These are phyloP conservation scores for Populus simonii DNA, from an alignment of 345 rosid species.

Conservation along the genomic window DNA sequence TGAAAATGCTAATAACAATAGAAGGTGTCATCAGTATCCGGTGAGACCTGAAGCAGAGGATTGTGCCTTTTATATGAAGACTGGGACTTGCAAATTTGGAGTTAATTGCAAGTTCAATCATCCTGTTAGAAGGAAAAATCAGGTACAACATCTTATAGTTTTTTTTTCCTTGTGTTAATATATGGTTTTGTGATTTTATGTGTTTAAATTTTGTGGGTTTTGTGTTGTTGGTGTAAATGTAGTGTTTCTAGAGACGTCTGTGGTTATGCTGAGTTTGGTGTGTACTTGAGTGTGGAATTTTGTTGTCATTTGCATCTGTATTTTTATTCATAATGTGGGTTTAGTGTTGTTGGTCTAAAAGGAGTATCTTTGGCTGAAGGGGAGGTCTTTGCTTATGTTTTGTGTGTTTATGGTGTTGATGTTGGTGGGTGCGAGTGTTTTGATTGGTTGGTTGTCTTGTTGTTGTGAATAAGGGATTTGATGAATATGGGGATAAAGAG, in stretches of 20 bases:
- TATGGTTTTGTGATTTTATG: not conserved
- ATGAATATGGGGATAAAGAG: not conserved
- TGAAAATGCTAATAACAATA: not conserved
- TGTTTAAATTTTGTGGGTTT: not conserved
- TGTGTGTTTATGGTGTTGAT: not conserved
- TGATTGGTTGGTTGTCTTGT: not conserved
- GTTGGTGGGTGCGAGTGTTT: not conserved
- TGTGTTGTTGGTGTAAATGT: not conserved
- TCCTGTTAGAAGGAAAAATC: conserved; percentile 50
- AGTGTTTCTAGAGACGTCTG: not conserved
- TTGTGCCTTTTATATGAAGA: conserved; percentile 74
- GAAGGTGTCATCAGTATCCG: conserved; percentile 38
- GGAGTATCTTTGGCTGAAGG: not conserved
- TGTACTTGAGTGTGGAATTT: not conserved
- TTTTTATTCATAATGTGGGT: not conserved
- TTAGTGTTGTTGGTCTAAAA: not conserved
- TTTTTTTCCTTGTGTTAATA: not conserved
- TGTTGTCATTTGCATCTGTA: not conserved
- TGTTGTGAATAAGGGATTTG: not conserved
- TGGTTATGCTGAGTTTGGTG: not conserved
- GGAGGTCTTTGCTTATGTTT: not conserved
- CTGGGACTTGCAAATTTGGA: conserved; percentile 82
- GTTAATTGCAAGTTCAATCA: conserved; percentile 89
- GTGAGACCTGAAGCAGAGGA: conserved; percentile 80
- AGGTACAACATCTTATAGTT: conserved; percentile 34